Percentiles rank a stretch among this genome's conserved stretches.
Conservation (phyloP, 768 basidiomycete genomes). For the Suillus sp. region DNA sequence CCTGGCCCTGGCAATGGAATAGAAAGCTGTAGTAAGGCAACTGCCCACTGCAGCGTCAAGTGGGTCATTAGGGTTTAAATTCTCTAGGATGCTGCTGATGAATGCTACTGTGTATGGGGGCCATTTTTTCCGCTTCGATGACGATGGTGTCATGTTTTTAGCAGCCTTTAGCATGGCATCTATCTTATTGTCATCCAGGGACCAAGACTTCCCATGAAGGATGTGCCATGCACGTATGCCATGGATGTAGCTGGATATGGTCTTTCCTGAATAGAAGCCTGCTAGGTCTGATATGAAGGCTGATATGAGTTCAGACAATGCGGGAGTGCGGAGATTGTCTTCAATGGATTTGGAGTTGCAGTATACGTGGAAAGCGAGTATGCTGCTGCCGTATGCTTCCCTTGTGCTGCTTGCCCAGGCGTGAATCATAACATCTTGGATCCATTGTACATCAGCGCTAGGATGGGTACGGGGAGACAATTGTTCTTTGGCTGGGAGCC, state of each 20-base stretch:
- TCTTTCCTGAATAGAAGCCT: neutral
- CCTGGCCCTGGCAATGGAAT: slow-evolving; percentile 33
- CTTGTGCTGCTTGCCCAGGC: slow-evolving; percentile 35
- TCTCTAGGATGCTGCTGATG: no score
- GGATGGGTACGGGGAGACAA: neutral
- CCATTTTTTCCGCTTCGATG: no score
- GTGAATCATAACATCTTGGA: slow-evolving; percentile 25
- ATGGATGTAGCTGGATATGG: slow-evolving; percentile 16
- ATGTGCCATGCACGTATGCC: slow-evolving; percentile 19
- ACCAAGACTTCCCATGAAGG: no score
- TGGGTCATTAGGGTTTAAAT: no score
- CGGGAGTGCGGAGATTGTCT: neutral
- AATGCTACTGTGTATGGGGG: no score
- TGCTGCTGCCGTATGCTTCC: slow-evolving; percentile 37
- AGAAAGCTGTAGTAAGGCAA: slow-evolving; percentile 39
- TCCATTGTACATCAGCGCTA: slow-evolving; percentile 8
- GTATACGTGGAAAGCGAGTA: slow-evolving; percentile 41
- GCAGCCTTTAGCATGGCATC: no score
- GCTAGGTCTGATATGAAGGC: neutral
- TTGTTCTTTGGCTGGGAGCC: slow-evolving; percentile 1
- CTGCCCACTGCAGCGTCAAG: no score
- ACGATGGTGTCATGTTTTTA: no score
- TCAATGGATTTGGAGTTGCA: slow-evolving; percentile 29
- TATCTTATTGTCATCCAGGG: no score
- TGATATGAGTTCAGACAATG: neutral